Evolutionary conservation across 108 stramenopile species (phyloP).

Genomic region (Mediolabrus comicus): DNA sequence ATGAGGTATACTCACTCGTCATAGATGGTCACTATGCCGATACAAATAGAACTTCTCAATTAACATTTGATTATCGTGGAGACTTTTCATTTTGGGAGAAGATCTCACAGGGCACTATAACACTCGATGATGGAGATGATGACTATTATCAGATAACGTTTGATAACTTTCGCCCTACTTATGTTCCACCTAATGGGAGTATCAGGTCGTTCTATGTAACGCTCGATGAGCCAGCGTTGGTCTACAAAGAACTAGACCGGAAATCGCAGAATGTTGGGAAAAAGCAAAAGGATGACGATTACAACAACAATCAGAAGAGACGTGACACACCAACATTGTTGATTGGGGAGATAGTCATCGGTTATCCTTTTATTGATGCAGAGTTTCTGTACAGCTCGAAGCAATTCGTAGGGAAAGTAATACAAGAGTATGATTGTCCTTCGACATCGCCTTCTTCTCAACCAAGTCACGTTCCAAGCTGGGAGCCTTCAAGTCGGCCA

Average conservation of each 20-base stretch:
- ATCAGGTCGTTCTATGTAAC: constrained; percentile 35
- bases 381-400: constrained; percentile 21
- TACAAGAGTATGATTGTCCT: constrained; percentile 27
- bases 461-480: constrained; percentile 4
- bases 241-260: constrained; percentile 14
- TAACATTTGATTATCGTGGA: constrained; percentile 23
- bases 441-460: constrained; percentile 1
- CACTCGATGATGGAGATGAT: not conserved
- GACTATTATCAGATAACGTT: constrained; percentile 23
- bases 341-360: constrained; percentile 29
- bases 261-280: constrained; percentile 3
- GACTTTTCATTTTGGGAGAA: constrained; percentile 28
- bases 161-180: constrained; percentile 16
- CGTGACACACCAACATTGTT: constrained; percentile 9
- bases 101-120: constrained; percentile 13
- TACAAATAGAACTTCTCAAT: constrained; percentile 12
- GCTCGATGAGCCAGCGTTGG: constrained; percentile 7
- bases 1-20: constrained; percentile 19
- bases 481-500: not conserved
- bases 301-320: not conserved
- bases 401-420: constrained; percentile 29
- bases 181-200: constrained; percentile 16
- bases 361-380: constrained; percentile 14
- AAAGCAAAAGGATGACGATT: constrained; percentile 17
- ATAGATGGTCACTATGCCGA: constrained; percentile 19